A percentile compares a stretch with the other conserved stretches of the same genome.
phyloP scores from a whole-genome alignment of 345 rosid species.

The Boechera stricta region DNA sequence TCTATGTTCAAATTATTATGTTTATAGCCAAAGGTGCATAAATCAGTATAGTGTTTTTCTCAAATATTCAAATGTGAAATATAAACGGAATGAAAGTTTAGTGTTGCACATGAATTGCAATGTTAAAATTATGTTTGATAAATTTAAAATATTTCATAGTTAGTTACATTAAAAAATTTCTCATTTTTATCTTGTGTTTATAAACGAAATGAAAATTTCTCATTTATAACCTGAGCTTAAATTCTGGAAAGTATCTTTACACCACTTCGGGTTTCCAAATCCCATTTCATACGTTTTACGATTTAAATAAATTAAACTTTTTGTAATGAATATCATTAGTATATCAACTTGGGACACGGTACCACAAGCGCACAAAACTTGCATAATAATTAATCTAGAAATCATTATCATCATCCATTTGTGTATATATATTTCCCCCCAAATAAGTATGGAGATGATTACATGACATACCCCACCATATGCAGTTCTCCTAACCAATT shows the following conservation, averaged over 20 bases:
- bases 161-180: background rate
- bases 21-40: no score
- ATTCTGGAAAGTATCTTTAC: background rate
- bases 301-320: background rate
- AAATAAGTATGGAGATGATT: conserved; percentile 42
- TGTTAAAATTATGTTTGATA: no score
- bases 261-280: background rate
- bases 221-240: background rate
- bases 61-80: no score
- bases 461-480: conserved; percentile 43
- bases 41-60: no score
- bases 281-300: background rate
- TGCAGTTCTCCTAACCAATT: conserved; percentile 33
- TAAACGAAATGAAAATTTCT: background rate
- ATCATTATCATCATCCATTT: conserved; percentile 37
- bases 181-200: background rate
- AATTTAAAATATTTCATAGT: no score
- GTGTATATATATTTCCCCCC: conserved; percentile 8
- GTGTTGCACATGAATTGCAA: no score
- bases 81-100: no score
- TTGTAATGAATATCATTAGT: conserved; percentile 6
- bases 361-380: conserved; percentile 44
- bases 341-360: conserved; percentile 31
- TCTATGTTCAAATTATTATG: no score
- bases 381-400: conserved; percentile 28